Evolutionary conservation across 495 filamentous ascomycete genomes (phyloP).

Genomic region (Chaetomium tenue): DNA sequence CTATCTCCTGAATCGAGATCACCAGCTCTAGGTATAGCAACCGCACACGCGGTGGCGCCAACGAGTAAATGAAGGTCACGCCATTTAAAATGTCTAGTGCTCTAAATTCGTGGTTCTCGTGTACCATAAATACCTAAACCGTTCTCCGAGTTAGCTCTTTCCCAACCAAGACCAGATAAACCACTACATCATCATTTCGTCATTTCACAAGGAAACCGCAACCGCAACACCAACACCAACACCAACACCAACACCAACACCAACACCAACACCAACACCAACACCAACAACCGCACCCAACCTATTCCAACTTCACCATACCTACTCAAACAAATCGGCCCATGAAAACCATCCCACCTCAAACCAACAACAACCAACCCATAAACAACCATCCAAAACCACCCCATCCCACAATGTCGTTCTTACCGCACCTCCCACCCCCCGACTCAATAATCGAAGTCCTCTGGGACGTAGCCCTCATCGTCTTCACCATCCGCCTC

Average conservation of each 20-base stretch:
- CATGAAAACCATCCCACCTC: not conserved
- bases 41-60: too few relatives aligned
- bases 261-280: too few relatives aligned
- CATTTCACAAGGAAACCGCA: not conserved
- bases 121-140: not conserved
- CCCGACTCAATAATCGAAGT: constrained; percentile 35
- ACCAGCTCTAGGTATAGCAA: too few relatives aligned
- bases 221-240: too few relatives aligned
- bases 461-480: constrained; percentile 40
- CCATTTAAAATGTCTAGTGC: too few relatives aligned
- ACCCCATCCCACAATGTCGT: constrained; percentile 7
- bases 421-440: constrained; percentile 28
- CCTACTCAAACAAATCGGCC: not conserved
- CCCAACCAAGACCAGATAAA: constrained; percentile 1
- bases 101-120: not conserved
- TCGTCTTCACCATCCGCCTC: constrained; percentile 34
- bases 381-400: not conserved
- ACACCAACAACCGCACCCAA: not conserved
- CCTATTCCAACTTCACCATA: too few relatives aligned
- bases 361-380: constrained; percentile 3
- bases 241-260: too few relatives aligned
- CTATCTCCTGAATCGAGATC: too few relatives aligned
- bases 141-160: not conserved
- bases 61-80: too few relatives aligned
- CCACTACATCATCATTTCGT: constrained; percentile 14